Evolutionary conservation across 257 asterid genomes (phyloP), one percentile per base, ranked within the genome.

Genomic region (Solanum habrochaites): DNA sequence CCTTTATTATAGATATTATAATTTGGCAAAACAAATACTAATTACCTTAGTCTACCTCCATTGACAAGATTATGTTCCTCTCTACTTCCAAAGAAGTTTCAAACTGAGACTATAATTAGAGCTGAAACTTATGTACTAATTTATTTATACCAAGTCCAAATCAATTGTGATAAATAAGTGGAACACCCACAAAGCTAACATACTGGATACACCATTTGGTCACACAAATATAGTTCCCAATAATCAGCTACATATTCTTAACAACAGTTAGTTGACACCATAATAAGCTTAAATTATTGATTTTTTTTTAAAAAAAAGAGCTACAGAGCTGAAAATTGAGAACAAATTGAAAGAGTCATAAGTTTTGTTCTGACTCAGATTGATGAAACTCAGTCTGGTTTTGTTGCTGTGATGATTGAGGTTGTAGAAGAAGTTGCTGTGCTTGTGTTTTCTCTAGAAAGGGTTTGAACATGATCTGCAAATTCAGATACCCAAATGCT

Each of bases 401-500:
- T 49, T 78, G 88, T 56, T 84, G 88, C 43, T 85, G 86, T 5
- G 86, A 60, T 87, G 90, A 74, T 82, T 87, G 91, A 7, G 64
- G 20, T 20, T 56, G 64, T 60, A 67, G 91, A 13, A 91, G 92
- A 67, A 90, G 85, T 43, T 91, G 92, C 27, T 86, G 98, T 47
- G 91, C 93, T 87, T 92, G 95, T 62, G 98, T 95, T 91, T 85
- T 92, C 89, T 94, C 95, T 9, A 96, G 95, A 88, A 89, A 94
- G 69, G 99, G 98, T 66, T 93, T 94, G 93, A 96, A 95, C 10
- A 98, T 98, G 89, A 96, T 88, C 64, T 94, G 95, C 52, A 96
- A 90, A 85, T 94, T 93, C 82, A 96, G 89, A 92, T 94, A 96
- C 1, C 99, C 99, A 88, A 96, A 96, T 35, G 98, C 98, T 23